Conservation (phyloP, 352 stramenopile species). For the Phytophthora multivora region DNA sequence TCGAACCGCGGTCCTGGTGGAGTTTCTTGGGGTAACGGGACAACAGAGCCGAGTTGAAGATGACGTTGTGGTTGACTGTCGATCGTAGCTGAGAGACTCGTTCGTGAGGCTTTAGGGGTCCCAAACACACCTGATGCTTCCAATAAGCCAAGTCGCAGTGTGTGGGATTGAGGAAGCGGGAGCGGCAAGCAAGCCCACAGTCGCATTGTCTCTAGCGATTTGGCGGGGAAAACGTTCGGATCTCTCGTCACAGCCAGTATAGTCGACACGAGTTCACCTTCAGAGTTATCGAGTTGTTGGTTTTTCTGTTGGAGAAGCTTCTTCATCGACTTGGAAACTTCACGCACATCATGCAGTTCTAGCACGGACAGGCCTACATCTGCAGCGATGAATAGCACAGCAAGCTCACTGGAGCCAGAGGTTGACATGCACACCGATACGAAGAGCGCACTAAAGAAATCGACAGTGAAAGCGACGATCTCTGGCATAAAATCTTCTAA, state of each 20-base stretch:
- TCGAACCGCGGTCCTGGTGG: not conserved
- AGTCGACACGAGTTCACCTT: not conserved
- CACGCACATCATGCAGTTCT: slow-evolving; percentile 10
- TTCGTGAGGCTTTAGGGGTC: too few relatives aligned
- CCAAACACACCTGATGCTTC: not conserved
- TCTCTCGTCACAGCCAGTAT: not conserved
- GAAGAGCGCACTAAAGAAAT: slow-evolving; percentile 24
- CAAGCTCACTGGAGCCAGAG: slow-evolving; percentile 2
- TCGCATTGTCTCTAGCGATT: not conserved
- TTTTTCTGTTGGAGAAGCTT: not conserved
- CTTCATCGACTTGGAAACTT: slow-evolving; percentile 6
- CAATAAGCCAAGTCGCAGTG: not conserved
- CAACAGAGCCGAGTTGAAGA: not conserved
- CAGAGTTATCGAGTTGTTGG: not conserved
- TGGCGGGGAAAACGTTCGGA: not conserved
- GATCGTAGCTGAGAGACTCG: too few relatives aligned
- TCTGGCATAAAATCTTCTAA: slow-evolving; percentile 20
- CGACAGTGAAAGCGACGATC: slow-evolving; percentile 22
- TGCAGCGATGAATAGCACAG: slow-evolving; percentile 5
- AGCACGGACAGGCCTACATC: slow-evolving; percentile 5
- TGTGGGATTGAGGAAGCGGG: not conserved
- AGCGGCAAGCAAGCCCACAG: slow-evolving; percentile 5
- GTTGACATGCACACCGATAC: slow-evolving; percentile 24
- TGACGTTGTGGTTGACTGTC: not conserved
- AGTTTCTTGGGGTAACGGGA: not conserved